Evolutionary conservation across 306 rosid species (phyloP).

Genomic region (Sechiopsis laciniata): DNA sequence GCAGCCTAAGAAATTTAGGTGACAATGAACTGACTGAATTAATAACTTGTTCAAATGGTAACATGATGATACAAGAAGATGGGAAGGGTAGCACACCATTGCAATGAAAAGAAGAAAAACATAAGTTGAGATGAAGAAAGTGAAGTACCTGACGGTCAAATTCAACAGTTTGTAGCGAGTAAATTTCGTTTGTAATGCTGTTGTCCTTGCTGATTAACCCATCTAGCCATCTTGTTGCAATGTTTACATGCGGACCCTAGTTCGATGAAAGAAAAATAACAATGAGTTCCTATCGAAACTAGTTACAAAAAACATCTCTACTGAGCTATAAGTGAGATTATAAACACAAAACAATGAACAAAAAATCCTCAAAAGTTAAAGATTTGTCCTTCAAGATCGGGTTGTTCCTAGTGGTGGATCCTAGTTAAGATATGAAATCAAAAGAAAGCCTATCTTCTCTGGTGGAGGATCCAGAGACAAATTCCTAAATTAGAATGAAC

Average conservation of each 20-base stretch:
- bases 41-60: not conserved
- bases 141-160: slow-evolving; percentile 80
- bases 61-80: not conserved
- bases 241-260: slow-evolving; percentile 29
- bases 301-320: too few relatives aligned
- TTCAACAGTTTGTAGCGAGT: slow-evolving; percentile 67
- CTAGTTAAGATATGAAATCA: slow-evolving; percentile 33
- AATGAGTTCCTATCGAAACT: too few relatives aligned
- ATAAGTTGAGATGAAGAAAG: not conserved
- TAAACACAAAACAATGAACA: too few relatives aligned
- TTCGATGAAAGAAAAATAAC: too few relatives aligned
- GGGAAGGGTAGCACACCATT: too few relatives aligned
- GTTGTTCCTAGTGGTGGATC: slow-evolving; percentile 2
- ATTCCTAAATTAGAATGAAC: not conserved
- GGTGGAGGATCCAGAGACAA: not conserved
- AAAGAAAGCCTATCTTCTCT: not conserved
- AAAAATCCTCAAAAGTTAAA: too few relatives aligned
- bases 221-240: slow-evolving; percentile 65
- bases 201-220: slow-evolving; percentile 64
- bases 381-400: too few relatives aligned
- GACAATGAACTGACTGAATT: not conserved
- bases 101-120: too few relatives aligned
- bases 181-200: slow-evolving; percentile 67
- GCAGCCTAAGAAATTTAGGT: not conserved
- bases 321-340: too few relatives aligned